These are phyloP conservation scores for Plasmodium falciparum DNA, from an alignment of 169 alveolate species.

Conservation along the genomic window DNA sequence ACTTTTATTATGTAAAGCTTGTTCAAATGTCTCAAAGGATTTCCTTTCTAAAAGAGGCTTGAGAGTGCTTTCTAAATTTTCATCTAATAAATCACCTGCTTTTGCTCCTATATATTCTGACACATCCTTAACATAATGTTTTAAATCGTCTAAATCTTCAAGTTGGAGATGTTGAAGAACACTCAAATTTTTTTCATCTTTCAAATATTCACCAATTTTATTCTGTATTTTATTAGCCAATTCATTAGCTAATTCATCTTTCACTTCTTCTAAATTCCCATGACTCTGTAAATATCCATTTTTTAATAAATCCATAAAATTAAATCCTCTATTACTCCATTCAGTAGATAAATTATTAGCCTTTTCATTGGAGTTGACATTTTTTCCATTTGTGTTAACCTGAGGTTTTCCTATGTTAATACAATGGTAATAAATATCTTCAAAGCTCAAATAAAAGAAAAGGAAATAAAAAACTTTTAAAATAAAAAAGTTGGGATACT, in stretches of 20 bases:
- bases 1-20: neutral
- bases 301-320: conserved; percentile 40
- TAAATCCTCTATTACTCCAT: conserved; percentile 54
- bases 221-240: conserved; percentile 50
- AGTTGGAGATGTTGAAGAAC: conserved; percentile 17
- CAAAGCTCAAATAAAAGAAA: conserved; percentile 27
- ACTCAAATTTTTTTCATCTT: conserved; percentile 19
- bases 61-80: conserved; percentile 37
- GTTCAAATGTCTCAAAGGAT: conserved; percentile 10
- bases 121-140: conserved; percentile 36
- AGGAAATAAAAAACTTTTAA: conserved; percentile 24
- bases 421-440: conserved; percentile 30
- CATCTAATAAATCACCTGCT: conserved; percentile 57
- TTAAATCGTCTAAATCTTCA: conserved; percentile 28
- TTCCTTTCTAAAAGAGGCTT: conserved; percentile 46
- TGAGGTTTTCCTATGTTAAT: conserved; percentile 16
- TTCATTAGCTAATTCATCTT: conserved; percentile 59
- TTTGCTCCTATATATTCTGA: conserved; percentile 43
- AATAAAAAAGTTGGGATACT: conserved; percentile 7
- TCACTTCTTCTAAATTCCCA: conserved; percentile 41
- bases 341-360: conserved; percentile 9
- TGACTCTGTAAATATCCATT: conserved; percentile 32
- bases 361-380: neutral
- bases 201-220: conserved; percentile 17
- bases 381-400: neutral